Evolutionary conservation across 352 stramenopile genomes (phyloP).

Genomic region (Pythium folliculosum): DNA sequence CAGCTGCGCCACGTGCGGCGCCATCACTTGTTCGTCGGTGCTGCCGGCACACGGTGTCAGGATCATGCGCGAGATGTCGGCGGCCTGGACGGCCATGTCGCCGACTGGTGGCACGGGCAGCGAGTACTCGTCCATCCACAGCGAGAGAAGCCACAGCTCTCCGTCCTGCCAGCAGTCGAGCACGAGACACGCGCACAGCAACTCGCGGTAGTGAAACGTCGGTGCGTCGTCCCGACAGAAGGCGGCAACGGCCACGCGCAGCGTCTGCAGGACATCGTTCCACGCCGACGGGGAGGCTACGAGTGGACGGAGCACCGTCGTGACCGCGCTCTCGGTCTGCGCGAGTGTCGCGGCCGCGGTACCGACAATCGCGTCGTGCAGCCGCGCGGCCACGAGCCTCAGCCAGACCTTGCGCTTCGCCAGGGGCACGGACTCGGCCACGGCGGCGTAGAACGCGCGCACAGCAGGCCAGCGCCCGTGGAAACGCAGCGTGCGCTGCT

Average conservation of each 20-base stretch:
- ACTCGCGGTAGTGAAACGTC: conserved; percentile 44
- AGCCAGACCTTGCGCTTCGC: conserved; percentile 25
- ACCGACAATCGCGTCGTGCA: conserved; percentile 26
- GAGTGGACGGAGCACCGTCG: conserved; percentile 30
- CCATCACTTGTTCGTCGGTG: conserved; percentile 42
- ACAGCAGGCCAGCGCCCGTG: conserved; percentile 47
- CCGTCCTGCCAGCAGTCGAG: conserved; percentile 56
- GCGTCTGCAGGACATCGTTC: conserved; percentile 21
- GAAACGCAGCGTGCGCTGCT: conserved; percentile 40
- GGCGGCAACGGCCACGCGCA: conserved; percentile 35
- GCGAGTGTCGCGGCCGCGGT: conserved; percentile 15
- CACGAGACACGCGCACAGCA: conserved; percentile 48
- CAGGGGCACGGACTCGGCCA: conserved; percentile 30
- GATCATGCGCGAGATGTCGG: conserved; percentile 36
- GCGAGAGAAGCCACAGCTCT: conserved; percentile 41
- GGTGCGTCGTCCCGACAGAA: conserved; percentile 33
- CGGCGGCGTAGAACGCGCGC: conserved; percentile 48
- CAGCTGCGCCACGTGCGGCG: conserved; percentile 36
- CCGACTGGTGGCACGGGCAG: conserved; percentile 14
- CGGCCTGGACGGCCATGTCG: conserved; percentile 31
- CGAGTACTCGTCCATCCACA: conserved; percentile 64
- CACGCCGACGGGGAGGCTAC: conserved; percentile 7
- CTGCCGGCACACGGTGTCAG: conserved; percentile 39
- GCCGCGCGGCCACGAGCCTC: conserved; percentile 13
- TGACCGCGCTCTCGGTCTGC: conserved; percentile 47